phyloP scores from a whole-genome alignment of 108 stramenopile species.

The Cyclotella cryptica region DNA sequence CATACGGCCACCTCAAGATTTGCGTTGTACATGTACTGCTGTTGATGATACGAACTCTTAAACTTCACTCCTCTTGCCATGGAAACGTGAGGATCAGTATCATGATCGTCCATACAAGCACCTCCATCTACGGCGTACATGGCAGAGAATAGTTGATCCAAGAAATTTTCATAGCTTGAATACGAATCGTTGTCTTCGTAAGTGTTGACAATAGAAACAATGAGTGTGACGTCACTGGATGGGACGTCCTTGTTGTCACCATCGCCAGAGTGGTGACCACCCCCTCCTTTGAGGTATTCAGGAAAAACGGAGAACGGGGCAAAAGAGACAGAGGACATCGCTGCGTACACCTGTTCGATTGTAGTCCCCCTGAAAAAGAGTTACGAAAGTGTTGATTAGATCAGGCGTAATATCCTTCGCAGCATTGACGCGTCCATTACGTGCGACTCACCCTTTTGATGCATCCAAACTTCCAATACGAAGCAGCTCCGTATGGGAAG shows the following conservation, averaged over 20 bases:
- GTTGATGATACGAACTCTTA: conserved; percentile 77
- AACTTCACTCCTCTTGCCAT: conserved; percentile 92
- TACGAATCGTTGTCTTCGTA: conserved; percentile 75
- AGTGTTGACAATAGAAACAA: conserved; percentile 82
- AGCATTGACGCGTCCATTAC: conserved; percentile 49
- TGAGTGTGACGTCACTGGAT: conserved; percentile 77
- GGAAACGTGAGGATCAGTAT: conserved; percentile 92
- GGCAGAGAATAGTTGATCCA: conserved; percentile 80
- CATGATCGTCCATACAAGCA: conserved; percentile 92
- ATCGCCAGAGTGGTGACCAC: conserved; percentile 75
- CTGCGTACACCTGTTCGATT: conserved; percentile 81
- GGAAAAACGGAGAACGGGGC: conserved; percentile 84
- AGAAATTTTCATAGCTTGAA: conserved; percentile 78
- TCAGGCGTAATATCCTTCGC: conserved; percentile 81
- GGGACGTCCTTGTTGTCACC: conserved; percentile 59
- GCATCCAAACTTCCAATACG: conserved; percentile 87
- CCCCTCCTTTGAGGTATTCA: conserved; percentile 88
- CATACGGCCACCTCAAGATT: conserved; percentile 93
- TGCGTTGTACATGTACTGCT: conserved; percentile 73
- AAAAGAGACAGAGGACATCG: conserved; percentile 76
- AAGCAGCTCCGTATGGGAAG: conserved; percentile 87
- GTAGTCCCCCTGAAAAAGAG: conserved; percentile 63
- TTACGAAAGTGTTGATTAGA: conserved; percentile 78
- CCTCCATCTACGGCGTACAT: conserved; percentile 79
- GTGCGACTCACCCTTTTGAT: conserved; percentile 49